Percentiles rank a stretch among this genome's conserved stretches.
phyloP scores from a whole-genome alignment of 73 alveolate species.

The Tetrahymena thermophila region DNA sequence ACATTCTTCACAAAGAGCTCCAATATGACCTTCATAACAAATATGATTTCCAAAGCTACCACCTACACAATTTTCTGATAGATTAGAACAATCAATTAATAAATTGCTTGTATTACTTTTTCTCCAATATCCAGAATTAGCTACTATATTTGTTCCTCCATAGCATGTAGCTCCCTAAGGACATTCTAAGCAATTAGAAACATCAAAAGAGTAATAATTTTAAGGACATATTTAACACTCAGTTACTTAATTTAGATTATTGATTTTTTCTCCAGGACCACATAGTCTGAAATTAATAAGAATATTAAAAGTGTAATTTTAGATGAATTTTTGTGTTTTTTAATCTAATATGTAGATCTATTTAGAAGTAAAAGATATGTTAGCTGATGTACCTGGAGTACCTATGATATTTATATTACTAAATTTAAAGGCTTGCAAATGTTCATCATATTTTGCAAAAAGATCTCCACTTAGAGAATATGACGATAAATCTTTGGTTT shows the following conservation, averaged over 20 bases:
- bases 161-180: neutral
- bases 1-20: slow-evolving; percentile 43
- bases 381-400: neutral
- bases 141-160: neutral
- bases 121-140: neutral
- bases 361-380: neutral
- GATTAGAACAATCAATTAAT: neutral
- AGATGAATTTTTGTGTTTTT: neutral
- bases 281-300: neutral
- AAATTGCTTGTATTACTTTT: neutral
- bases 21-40: slow-evolving; percentile 28
- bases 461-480: neutral
- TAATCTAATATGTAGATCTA: neutral
- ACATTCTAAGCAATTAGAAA: neutral
- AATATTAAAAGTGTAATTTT: neutral
- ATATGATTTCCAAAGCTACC: slow-evolving; percentile 16
- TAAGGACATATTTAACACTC: neutral
- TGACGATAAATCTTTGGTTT: neutral
- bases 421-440: neutral
- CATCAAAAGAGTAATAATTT: neutral
- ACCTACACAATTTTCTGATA: slow-evolving; percentile 7
- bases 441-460: neutral
- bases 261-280: neutral
- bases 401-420: neutral
- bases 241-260: neutral